phyloP scores from a whole-genome alignment of 208 protist genomes.

The Tritrichomonas musculus region DNA sequence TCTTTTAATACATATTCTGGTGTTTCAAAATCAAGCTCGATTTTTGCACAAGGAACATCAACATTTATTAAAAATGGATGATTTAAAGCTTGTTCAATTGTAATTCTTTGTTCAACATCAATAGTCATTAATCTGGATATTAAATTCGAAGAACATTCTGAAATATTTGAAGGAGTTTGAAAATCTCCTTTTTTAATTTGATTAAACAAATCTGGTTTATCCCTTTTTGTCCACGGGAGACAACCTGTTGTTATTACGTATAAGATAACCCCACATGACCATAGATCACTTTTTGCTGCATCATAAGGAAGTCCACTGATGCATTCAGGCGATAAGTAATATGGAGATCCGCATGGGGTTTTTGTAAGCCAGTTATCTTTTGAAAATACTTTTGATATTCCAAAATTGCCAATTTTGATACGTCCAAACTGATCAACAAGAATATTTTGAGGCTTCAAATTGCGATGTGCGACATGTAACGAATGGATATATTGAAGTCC shows the following conservation, averaged over 20 bases:
- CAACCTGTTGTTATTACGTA: background rate
- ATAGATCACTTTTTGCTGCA: background rate
- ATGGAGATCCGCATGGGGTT: background rate
- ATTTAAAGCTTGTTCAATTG: background rate
- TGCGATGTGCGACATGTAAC: background rate
- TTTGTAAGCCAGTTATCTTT: background rate
- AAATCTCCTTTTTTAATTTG: background rate
- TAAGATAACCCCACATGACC: background rate
- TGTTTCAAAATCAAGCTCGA: too few relatives aligned
- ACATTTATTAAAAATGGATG: background rate
- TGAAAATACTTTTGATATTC: background rate
- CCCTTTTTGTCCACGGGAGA: background rate
- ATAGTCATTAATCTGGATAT: background rate
- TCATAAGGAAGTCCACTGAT: background rate
- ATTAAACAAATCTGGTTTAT: background rate
- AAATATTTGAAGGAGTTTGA: background rate
- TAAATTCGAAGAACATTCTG: background rate
- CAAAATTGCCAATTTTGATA: background rate
- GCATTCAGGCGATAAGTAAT: background rate
- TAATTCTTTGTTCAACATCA: conserved; percentile 1
- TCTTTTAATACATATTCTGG: too few relatives aligned
- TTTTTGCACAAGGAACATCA: too few relatives aligned
- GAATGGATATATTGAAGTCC: background rate
- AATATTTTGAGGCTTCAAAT: conserved; percentile 15
- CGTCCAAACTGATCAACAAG: background rate